Conservation (phyloP, 768 basidiomycete species). For the Leccinum rimulosum region DNA sequence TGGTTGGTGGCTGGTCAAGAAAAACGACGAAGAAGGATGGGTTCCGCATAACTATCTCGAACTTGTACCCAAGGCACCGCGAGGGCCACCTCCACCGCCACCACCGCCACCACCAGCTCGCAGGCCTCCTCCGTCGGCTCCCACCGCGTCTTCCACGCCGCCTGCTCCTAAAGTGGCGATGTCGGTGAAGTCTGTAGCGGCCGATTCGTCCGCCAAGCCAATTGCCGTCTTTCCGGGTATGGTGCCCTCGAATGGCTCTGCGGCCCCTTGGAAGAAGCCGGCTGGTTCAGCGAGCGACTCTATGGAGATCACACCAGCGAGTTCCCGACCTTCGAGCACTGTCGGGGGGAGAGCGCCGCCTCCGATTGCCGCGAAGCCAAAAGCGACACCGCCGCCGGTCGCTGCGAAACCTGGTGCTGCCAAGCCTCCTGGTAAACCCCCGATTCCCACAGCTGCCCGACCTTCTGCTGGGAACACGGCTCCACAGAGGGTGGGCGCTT, state of each 20-base stretch:
- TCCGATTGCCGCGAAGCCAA: conserved; percentile 63
- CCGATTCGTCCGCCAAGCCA: conserved; percentile 70
- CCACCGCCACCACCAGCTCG: conserved; percentile 68
- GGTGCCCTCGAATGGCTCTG: conserved; percentile 62
- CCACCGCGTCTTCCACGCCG: conserved; percentile 36
- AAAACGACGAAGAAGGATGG: conserved; percentile 83
- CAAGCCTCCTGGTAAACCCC: conserved; percentile 56
- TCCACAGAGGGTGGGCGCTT: conserved; percentile 37
- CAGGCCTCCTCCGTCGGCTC: conserved; percentile 43
- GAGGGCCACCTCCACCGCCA: conserved; percentile 60
- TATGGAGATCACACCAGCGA: conserved; percentile 38
- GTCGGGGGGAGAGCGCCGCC: conserved; percentile 54
- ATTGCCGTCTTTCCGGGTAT: conserved; percentile 82
- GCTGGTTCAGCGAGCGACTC: conserved; percentile 35
- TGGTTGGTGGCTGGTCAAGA: conserved; percentile 98
- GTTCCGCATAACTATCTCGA: conserved; percentile 94
- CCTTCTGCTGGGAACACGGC: conserved; percentile 40
- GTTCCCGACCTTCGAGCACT: conserved; percentile 52
- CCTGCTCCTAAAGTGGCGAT: conserved; percentile 34
- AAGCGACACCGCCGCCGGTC: conserved; percentile 55
- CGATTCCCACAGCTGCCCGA: conserved; percentile 56
- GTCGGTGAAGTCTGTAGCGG: conserved; percentile 43
- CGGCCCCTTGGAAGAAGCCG: conserved; percentile 72
- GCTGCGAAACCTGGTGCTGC: conserved; percentile 51
- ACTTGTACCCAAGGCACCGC: conserved; percentile 64